Base-by-base conservation (phyloP, 768 basidiomycete species). In the Xerocomellus dryophilus region DNA sequence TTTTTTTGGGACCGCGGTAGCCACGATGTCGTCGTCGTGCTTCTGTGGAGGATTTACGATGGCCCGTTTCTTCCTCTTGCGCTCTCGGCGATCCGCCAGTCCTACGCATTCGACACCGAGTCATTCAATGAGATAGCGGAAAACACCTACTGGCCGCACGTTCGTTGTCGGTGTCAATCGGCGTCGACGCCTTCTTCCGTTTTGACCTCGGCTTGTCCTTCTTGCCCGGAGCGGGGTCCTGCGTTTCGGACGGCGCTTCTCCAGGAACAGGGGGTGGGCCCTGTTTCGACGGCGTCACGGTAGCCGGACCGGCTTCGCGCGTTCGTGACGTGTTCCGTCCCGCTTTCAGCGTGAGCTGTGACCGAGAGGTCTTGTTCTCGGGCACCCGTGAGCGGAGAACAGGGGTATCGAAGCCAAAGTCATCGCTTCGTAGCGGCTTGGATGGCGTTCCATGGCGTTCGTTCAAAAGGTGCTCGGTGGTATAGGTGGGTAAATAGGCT, bases 41-140 rank as follows among this genome's bases (percentile, higher is more conserved):
- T 59, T 56, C 32, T 53, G 56, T 20, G 53, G 41, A 27, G 62
- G 54, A 36, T 74, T 65, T 35, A 84, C 74, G 35, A 86, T 82
- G 3, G 75, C 78, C 20, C 78, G 78, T 62, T 82, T 88, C 21
- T 70, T 69, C 49, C 81, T 79, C 66, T 85, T 84, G 42, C 82
- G 76, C 56, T 87, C 81, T 14, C 85, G 80, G 25, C 89, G 80
- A 57, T 85, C 84, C 11, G 76, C 73, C 12, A 88, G 69, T 50
- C 88, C 88, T 91, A 39, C 21, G 20, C 23, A 14, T 40, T 21
- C 31, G 4, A 20, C 48, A 3, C 21, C 27, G 35, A 32, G 31
- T 56, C 21, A 39, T 25, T 42, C 43, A 46, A 25, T 5, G 29
- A 41, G 32, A 25, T n/a, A 17, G 12, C 10, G 21, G 27, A 21